Evolutionary conservation across 257 asterid genomes (phyloP).

Genomic region (Primulina tabacum): DNA sequence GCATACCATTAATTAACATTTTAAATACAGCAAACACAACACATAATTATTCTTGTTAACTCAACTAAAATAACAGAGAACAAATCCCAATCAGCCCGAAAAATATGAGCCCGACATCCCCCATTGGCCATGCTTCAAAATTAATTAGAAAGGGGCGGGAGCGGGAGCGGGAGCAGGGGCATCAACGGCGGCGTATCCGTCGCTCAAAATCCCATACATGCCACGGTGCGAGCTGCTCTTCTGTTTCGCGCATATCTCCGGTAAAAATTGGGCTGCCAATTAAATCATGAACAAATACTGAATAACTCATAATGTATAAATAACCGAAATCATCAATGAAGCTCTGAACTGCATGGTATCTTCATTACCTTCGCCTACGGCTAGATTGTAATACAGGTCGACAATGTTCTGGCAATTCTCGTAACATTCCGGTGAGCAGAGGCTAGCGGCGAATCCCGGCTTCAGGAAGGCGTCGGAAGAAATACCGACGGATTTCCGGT

Average conservation of each 20-base stretch:
- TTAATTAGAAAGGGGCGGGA: slow-evolving; percentile 29
- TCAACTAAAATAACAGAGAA: not conserved
- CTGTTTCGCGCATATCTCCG: slow-evolving; percentile 55
- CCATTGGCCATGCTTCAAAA: not conserved
- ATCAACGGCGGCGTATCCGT: slow-evolving; percentile 44
- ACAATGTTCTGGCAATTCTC: slow-evolving; percentile 75
- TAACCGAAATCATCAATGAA: not conserved
- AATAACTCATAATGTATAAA: not conserved
- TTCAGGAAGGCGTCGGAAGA: slow-evolving; percentile 70
- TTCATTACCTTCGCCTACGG: slow-evolving; percentile 76
- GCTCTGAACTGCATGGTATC: too few relatives aligned
- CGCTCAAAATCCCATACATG: slow-evolving; percentile 58
- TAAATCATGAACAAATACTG: not conserved
- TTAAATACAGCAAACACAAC: too few relatives aligned
- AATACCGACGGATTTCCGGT: slow-evolving; percentile 61
- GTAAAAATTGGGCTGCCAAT: slow-evolving; percentile 60
- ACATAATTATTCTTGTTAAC: too few relatives aligned
- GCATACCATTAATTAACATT: too few relatives aligned
- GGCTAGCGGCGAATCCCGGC: slow-evolving; percentile 46
- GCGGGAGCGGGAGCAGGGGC: slow-evolving; percentile 37
- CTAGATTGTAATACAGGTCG: slow-evolving; percentile 79
- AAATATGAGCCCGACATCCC: not conserved
- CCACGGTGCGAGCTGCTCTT: slow-evolving; percentile 56
- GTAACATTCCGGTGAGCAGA: slow-evolving; percentile 69
- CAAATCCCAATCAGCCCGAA: not conserved